Conservation (phyloP, 2,329 filamentous ascomycete genomes). For the Beauveria asiatica region DNA sequence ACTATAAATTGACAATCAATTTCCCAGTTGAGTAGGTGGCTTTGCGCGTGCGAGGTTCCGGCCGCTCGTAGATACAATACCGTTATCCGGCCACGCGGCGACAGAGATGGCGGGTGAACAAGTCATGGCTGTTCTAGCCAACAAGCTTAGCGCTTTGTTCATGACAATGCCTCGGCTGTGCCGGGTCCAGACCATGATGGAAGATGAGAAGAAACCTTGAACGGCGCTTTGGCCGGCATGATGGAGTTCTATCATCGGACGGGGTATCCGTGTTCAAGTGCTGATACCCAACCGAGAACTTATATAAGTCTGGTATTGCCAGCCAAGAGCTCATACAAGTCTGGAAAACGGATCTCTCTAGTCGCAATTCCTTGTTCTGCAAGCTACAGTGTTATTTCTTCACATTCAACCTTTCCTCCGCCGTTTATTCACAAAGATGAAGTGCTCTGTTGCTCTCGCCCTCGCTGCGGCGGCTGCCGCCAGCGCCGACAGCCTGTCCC, state of each 20-base stretch:
- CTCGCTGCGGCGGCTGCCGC: not conserved
- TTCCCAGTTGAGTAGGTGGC: not conserved
- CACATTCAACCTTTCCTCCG: not conserved
- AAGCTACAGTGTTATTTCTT: not conserved
- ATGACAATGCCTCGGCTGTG: not conserved
- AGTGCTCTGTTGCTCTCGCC: not conserved
- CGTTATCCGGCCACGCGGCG: not conserved
- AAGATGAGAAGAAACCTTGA: too few species aligned
- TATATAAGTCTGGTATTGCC: not conserved
- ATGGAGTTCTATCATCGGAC: too few species aligned
- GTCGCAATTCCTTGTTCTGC: not conserved
- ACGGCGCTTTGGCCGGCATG: too few species aligned
- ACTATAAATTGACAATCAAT: not conserved
- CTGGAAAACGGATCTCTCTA: not conserved
- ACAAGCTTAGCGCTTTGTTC: not conserved
- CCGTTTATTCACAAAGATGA: not conserved
- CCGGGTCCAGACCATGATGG: too few species aligned
- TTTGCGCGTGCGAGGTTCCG: not conserved
- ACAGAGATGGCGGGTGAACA: not conserved
- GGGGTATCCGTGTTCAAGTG: too few species aligned
- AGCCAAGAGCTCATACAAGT: not conserved
- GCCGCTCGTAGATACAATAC: not conserved
- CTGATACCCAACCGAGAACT: too few species aligned
- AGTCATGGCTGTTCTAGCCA: not conserved
- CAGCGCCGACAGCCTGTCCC: not conserved